phyloP scores from a whole-genome alignment of 2,329 filamentous ascomycete species.

The Paraphaeosphaeria minitans region DNA sequence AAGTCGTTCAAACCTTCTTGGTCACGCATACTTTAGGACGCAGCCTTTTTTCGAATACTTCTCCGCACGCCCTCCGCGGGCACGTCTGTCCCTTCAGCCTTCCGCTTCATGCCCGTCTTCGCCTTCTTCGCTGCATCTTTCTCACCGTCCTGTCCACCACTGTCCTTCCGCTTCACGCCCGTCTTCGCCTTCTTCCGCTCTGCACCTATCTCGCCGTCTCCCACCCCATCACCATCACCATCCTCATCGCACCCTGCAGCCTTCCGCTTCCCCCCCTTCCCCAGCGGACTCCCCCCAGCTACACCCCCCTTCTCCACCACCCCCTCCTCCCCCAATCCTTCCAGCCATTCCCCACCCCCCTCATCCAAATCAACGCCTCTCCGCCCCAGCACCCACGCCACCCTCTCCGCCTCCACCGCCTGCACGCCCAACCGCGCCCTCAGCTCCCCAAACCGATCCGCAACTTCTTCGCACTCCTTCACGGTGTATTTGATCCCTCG shows the following conservation, averaged over 20 bases:
- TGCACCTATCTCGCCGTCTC: too few relatives aligned
- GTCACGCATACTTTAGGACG: neutral
- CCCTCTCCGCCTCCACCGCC: constrained; percentile 70
- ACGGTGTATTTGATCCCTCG: constrained; percentile 69
- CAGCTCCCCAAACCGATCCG: constrained; percentile 40
- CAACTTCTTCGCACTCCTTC: constrained; percentile 70
- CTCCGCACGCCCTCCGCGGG: constrained; percentile 28
- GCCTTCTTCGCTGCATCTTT: constrained; percentile 6
- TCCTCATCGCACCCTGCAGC: neutral
- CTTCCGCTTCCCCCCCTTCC: constrained; percentile 5
- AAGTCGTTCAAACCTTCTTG: neutral
- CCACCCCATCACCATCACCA: neutral
- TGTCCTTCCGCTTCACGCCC: too few relatives aligned
- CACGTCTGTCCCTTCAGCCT: constrained; percentile 20
- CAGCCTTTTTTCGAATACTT: constrained; percentile 30
- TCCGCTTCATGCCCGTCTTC: constrained; percentile 32
- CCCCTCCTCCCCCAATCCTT: neutral
- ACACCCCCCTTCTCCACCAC: neutral
- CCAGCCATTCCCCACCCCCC: constrained; percentile 6
- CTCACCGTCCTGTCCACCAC: neutral
- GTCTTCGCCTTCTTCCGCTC: too few relatives aligned
- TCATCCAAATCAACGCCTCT: constrained; percentile 32
- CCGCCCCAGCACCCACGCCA: constrained; percentile 70
- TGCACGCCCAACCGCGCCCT: constrained; percentile 37
- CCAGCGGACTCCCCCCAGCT: too few relatives aligned